Evolutionary conservation across 495 filamentous ascomycete genomes (phyloP).

Genomic region (Podospora anserina): DNA sequence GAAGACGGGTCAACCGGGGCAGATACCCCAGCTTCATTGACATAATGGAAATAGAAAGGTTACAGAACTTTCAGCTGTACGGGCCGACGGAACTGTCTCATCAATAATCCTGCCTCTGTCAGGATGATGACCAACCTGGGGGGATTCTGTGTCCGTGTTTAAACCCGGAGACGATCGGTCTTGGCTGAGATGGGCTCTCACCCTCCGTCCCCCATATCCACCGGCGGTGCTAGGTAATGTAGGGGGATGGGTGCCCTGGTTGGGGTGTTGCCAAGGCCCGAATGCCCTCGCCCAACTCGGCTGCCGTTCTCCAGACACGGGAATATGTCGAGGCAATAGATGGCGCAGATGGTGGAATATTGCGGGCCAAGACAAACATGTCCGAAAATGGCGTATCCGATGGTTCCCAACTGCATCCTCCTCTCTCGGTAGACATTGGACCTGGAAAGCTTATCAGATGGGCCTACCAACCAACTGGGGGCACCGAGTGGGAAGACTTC

Average conservation of each 20-base stretch:
- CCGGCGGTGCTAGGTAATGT: neutral
- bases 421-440: neutral
- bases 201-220: neutral
- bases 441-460: neutral
- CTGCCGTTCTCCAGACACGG: neutral
- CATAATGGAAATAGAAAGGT: neutral
- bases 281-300: neutral
- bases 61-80: neutral
- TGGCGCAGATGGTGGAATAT: neutral
- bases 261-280: neutral
- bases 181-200: neutral
- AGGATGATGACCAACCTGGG: too few relatives aligned
- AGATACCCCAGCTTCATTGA: neutral
- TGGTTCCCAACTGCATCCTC: neutral
- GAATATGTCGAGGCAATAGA: neutral
- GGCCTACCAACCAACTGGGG: neutral
- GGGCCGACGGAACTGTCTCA: neutral
- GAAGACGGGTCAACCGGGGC: neutral
- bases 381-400: neutral
- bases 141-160: neutral
- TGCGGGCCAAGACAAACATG: neutral
- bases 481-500: neutral
- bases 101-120: neutral
- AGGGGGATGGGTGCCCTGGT: neutral
- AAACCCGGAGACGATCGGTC: constrained; percentile 11